Percentiles rank a stretch among this genome's conserved stretches.
Evolutionary conservation across 768 basidiomycete genomes (phyloP).

Genomic region (Phanerochaete sordida): DNA sequence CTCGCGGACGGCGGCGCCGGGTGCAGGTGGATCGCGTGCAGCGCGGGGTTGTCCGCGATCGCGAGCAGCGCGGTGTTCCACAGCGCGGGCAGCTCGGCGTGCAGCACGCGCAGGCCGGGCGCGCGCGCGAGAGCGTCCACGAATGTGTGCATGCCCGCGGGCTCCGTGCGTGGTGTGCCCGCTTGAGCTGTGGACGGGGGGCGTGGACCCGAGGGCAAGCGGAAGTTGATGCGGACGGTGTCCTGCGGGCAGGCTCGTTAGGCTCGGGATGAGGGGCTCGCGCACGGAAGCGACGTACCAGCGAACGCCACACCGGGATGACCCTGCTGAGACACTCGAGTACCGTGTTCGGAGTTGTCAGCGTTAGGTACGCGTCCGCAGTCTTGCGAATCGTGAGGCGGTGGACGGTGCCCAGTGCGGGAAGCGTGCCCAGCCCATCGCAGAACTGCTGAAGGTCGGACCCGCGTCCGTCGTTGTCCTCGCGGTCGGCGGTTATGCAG

Average conservation of each 20-base stretch:
- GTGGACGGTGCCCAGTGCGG: constrained; percentile 29
- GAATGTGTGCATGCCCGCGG: constrained; percentile 14
- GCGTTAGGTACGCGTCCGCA: constrained; percentile 49
- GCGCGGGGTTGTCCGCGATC: constrained; percentile 37
- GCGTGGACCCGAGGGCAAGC: constrained; percentile 41
- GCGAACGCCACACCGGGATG: constrained; percentile 37
- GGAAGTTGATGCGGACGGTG: constrained; percentile 51
- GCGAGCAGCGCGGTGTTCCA: constrained; percentile 55
- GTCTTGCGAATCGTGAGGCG: constrained; percentile 54
- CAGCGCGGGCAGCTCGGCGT: constrained; percentile 51
- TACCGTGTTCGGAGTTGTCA: constrained; percentile 41
- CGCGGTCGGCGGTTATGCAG: constrained; percentile 24
- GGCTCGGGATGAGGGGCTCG: background rate
- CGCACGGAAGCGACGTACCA: constrained; percentile 38
- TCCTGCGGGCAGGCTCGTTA: constrained; percentile 34
- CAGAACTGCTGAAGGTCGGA: constrained; percentile 29
- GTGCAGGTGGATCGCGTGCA: constrained; percentile 41
- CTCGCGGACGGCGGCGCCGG: constrained; percentile 34
- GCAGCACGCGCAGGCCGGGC: constrained; percentile 44
- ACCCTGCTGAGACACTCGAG: constrained; percentile 44
- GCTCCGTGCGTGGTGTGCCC: background rate
- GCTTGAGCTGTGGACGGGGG: too few relatives aligned
- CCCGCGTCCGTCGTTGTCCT: background rate
- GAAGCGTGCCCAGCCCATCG: constrained; percentile 31
- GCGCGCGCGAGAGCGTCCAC: constrained; percentile 37